Evolutionary conservation across 1,139 yeast genomes (phyloP).

Genomic region (Taiozyma onychis): DNA sequence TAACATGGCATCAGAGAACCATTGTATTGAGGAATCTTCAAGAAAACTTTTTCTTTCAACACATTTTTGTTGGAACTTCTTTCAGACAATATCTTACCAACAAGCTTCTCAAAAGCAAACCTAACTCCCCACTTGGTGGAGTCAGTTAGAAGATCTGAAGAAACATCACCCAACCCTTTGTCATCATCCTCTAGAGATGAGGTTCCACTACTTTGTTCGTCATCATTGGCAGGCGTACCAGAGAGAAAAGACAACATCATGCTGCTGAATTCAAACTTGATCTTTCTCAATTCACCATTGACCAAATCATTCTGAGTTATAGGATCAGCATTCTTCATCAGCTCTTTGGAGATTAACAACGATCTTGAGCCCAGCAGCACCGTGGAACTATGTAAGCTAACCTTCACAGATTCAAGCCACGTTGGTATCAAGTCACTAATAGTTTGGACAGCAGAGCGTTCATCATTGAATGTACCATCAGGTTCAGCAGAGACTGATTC

Average conservation of each 20-base stretch:
- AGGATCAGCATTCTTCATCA: conserved; percentile 29
- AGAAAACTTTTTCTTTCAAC: conserved; percentile 27
- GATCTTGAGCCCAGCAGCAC: conserved; percentile 55
- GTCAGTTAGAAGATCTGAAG: conserved; percentile 8
- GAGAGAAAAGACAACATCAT: conserved; percentile 9
- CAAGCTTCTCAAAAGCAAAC: conserved; percentile 9
- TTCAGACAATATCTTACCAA: conserved; percentile 28
- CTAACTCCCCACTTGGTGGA: conserved; percentile 12
- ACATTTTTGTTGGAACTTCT: conserved; percentile 23
- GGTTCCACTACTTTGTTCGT: conserved; percentile 3
- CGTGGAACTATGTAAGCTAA: conserved; percentile 22
- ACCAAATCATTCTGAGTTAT: conserved; percentile 38
- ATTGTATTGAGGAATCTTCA: conserved; percentile 23
- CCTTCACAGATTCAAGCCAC: conserved; percentile 14
- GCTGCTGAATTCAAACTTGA: conserved; percentile 24
- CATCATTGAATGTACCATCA: neutral
- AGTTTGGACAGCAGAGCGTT: conserved; percentile 7
- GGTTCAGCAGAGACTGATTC: neutral
- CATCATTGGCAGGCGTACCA: neutral
- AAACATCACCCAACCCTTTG: conserved; percentile 28
- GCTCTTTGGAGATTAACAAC: conserved; percentile 44
- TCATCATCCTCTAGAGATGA: conserved; percentile 25
- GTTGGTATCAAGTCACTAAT: conserved; percentile 16
- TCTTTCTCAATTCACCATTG: conserved; percentile 37
- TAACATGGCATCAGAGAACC: conserved; percentile 25